Base-by-base conservation (phyloP, 345 rosid species). In the Arabis alpina region DNA sequence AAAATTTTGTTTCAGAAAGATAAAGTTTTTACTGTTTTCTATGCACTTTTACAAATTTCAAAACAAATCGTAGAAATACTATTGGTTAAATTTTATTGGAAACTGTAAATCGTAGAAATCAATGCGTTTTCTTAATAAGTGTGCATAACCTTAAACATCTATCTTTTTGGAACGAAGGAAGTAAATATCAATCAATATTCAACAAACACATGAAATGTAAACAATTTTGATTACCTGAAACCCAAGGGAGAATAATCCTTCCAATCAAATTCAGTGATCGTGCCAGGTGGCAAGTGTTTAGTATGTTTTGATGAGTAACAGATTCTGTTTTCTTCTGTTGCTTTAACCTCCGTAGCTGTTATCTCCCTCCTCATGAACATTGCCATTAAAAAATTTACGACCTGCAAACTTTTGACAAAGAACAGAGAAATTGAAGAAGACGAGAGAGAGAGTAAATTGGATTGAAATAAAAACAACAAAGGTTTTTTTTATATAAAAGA, bases 211-310 rank as follows among this genome's bases (percentile, higher is more conserved):
- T 59, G 23, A 73, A 8, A 0, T 25, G 5, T 70, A 50, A 2
- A 14, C 2, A 25, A 1, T 9, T 3, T 48, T 28, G 2, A 3
- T 54, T 37, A 83, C 87, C 88, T 80, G 79, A 83, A 88, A 73
- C 81, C 82, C 50, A 72, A 76, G 2, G 93, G 82, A 61, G 75
- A 82, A 43, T 86, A 86, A 79, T 84, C 81, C 12, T 76, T 84
- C 78, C 83, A 77, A 63, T 77, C 82, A 68, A 82, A 80, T 27
- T 83, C 80, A 27, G 80, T 76, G 14, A 68, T 27, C 0, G 61
- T 42, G 41, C 68, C 72, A 10, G 74, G 70, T 43, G 81, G 84
- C 60, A 66, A 65, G 30, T 72, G 49, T 53, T 66, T 58, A 13
- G 66, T 25, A 2, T 71, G 70, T 4, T 64, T 56, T 9, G 58